These are phyloP conservation scores for Aspergillus sclerotialis DNA, from an alignment of 2,329 filamentous ascomycete genomes.

Conservation along the genomic window DNA sequence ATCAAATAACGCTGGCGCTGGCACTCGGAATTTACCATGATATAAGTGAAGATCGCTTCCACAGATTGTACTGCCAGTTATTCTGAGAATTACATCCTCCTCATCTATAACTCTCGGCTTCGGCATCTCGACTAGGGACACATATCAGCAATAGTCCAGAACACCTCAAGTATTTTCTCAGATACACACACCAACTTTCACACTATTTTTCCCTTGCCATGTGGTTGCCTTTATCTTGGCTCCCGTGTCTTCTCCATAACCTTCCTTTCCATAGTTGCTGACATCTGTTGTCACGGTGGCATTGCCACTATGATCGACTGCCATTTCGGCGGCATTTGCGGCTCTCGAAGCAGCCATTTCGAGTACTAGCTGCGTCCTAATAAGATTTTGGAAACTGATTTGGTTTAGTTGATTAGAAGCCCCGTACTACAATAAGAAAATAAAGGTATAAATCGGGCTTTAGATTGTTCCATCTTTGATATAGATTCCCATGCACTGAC, in stretches of 20 bases:
- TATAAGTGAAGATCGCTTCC: constrained; percentile 52
- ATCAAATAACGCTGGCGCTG: neutral
- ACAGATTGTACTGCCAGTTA: constrained; percentile 61
- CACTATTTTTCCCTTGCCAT: constrained; percentile 76
- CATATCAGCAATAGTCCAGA: neutral
- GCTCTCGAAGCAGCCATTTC: constrained; percentile 57
- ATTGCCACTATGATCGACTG: constrained; percentile 55
- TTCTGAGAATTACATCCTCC: constrained; percentile 70
- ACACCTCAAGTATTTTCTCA: neutral
- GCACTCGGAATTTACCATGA: constrained; percentile 23
- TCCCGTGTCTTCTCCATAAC: constrained; percentile 43
- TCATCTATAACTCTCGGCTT: constrained; percentile 68
- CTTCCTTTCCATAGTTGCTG: constrained; percentile 54
- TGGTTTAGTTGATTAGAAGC: no score
- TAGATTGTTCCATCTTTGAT: no score
- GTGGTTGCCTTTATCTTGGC: constrained; percentile 72
- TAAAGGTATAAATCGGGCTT: no score
- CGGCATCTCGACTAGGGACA: constrained; percentile 50
- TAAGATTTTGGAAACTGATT: neutral
- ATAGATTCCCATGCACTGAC: no score
- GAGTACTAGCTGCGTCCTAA: neutral
- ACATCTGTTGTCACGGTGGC: constrained; percentile 63
- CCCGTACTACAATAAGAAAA: no score
- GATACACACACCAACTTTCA: constrained; percentile 51
- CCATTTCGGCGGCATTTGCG: constrained; percentile 60